Evolutionary conservation across 2,329 filamentous ascomycete genomes (phyloP), one percentile per base, ranked within the genome.

Genomic region (Scytalidium sp.): DNA sequence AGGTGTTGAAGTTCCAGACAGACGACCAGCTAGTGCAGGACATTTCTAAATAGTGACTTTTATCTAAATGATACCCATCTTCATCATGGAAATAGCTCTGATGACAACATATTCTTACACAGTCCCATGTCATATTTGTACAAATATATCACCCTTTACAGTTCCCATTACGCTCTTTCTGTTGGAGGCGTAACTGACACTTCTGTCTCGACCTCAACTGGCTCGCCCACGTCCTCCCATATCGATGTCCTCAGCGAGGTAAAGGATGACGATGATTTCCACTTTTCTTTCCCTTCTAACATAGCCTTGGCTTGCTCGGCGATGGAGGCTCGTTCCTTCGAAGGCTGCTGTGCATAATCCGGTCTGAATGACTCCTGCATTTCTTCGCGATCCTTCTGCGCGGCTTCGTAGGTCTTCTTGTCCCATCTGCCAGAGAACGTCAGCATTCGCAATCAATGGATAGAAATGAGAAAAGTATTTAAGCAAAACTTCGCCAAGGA

Each of bases 1-100:
- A 93, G 60, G 84, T 81, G 8, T 66, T 90, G 50, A 80, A 80
- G 53, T 91, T 87, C 59, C 89, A 92, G 61, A 74, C 76, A 51
- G 65, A 74, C 6, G 70, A 75, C 32, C 68, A 76, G 59, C 85
- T 25, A 66, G 8, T 71, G 67, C 50, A 9, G 13, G 13, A 15
- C 32, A 5, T 9, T 15, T 36, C 32, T 9, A 36, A 13, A n/a
- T 36, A 36, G n/a, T n/a, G n/a, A n/a, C n/a, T n/a, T n/a, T n/a
- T n/a, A n/a, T n/a, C n/a, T n/a, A n/a, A n/a, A n/a, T n/a, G n/a
- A 46, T 54, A 49, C 17, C 9, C 17, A 20, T 40, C 20, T 36
- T 15, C 7, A n/a, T 36, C 32, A n/a, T n/a, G 5, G 15, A 36
- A 36, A 36, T 36, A 36, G 8, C 32, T 36, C 32, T 39, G 10